phyloP scores from a whole-genome alignment of 306 rosid genomes.

The Acacia acuminata region DNA sequence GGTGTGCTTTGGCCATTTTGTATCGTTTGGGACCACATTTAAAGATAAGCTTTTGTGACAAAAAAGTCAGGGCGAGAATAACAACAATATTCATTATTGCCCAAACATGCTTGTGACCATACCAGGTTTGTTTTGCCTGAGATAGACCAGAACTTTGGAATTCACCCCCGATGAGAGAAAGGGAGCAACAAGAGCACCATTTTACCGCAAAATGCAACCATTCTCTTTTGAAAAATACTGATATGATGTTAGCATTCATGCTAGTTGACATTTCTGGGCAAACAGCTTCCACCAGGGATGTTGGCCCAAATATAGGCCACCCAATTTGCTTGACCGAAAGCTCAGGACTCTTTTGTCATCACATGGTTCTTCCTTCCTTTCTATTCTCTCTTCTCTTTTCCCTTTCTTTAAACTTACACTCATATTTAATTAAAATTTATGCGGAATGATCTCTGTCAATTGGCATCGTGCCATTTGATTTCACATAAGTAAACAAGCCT shows the following conservation, averaged over 20 bases:
- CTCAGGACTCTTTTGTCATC: conserved; percentile 21
- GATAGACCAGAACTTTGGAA: neutral
- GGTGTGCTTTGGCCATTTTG: too few species aligned
- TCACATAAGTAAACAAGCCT: neutral
- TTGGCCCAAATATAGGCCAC: neutral
- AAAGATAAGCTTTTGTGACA: too few species aligned
- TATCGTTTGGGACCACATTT: too few species aligned
- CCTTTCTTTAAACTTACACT: too few species aligned
- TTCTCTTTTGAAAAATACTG: neutral
- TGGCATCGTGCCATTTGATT: neutral
- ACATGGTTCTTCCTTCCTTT: neutral
- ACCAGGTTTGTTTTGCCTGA: neutral
- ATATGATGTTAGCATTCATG: neutral
- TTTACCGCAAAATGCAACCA: neutral
- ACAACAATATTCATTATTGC: too few species aligned
- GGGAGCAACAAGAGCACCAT: neutral
- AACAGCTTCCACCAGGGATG: neutral
- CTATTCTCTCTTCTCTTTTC: neutral
- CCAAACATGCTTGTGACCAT: too few species aligned
- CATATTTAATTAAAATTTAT: neutral
- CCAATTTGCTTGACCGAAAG: conserved; percentile 1
- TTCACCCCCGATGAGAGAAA: neutral
- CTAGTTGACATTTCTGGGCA: neutral
- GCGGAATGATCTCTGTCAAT: neutral
- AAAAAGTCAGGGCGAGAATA: too few species aligned